Evolutionary conservation across 2,329 filamentous ascomycete species (phyloP).

Genomic region (Lasiodiplodia hormozganensis): DNA sequence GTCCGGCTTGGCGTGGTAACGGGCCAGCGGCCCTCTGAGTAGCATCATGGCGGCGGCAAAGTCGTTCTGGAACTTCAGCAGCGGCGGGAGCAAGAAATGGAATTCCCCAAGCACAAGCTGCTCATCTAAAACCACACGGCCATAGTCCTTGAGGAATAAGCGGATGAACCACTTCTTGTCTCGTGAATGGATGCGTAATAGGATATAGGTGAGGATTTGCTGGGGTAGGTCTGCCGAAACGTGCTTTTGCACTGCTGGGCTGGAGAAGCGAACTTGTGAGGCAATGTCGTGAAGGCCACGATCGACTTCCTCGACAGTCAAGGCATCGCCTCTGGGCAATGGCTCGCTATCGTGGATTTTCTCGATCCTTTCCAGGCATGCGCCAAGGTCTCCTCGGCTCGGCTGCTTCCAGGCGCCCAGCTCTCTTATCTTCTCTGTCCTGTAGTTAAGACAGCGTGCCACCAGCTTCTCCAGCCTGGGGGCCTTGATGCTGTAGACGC

Average conservation of each 20-base stretch:
- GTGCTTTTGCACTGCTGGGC: slow-evolving; percentile 53
- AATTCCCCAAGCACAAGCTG: slow-evolving; percentile 64
- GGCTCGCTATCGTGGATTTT: slow-evolving; percentile 60
- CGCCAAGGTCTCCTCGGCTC: slow-evolving; percentile 70
- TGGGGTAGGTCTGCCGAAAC: slow-evolving; percentile 35
- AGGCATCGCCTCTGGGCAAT: slow-evolving; percentile 45
- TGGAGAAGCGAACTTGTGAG: slow-evolving; percentile 73
- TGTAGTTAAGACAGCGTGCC: slow-evolving; percentile 69
- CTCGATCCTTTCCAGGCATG: slow-evolving; percentile 72
- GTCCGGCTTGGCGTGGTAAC: slow-evolving; percentile 48
- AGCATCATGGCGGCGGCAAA: slow-evolving; percentile 67
- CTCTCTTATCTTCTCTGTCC: slow-evolving; percentile 65
- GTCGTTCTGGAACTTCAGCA: slow-evolving; percentile 74
- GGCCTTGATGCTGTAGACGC: slow-evolving; percentile 75
- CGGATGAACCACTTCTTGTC: slow-evolving; percentile 90
- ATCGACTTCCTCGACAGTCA: slow-evolving; percentile 78
- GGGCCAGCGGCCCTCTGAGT: slow-evolving; percentile 54
- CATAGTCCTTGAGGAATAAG: slow-evolving; percentile 77
- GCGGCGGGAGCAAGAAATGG: slow-evolving; percentile 72
- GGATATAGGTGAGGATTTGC: slow-evolving; percentile 62
- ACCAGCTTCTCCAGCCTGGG: slow-evolving; percentile 70
- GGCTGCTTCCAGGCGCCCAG: slow-evolving; percentile 68
- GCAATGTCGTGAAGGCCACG: slow-evolving; percentile 69
- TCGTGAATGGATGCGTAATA: slow-evolving; percentile 65
- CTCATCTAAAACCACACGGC: slow-evolving; percentile 69